Conservation (phyloP, 495 filamentous ascomycete genomes). For the Stereocaulon alpinum region DNA sequence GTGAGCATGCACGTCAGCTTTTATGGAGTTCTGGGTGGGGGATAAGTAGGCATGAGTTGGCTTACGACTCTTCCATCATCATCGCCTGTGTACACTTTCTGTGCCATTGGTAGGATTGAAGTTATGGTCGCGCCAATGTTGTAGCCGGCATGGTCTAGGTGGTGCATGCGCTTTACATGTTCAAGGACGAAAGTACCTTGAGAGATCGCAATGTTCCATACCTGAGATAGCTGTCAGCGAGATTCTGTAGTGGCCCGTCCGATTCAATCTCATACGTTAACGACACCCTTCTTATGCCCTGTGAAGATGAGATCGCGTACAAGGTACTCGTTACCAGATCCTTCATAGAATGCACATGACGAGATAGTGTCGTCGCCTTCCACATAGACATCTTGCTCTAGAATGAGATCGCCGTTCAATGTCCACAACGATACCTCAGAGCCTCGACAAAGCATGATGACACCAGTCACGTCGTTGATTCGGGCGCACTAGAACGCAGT, state of each 20-base stretch:
- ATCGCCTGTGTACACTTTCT: slow-evolving; percentile 85
- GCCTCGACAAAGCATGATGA: slow-evolving; percentile 75
- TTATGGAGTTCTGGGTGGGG: neutral
- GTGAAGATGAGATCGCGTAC: slow-evolving; percentile 82
- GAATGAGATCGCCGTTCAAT: slow-evolving; percentile 71
- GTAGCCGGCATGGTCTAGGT: slow-evolving; percentile 68
- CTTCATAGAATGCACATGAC: slow-evolving; percentile 89
- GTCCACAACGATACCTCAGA: slow-evolving; percentile 68
- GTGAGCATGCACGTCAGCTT: neutral
- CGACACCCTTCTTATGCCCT: slow-evolving; percentile 72
- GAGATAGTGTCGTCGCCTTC: slow-evolving; percentile 61
- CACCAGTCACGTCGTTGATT: slow-evolving; percentile 83
- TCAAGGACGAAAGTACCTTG: slow-evolving; percentile 48
- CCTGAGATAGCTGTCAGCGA: slow-evolving; percentile 22
- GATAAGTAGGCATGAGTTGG: slow-evolving; percentile 12
- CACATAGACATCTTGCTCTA: slow-evolving; percentile 69
- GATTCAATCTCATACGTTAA: slow-evolving; percentile 45
- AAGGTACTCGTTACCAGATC: slow-evolving; percentile 81
- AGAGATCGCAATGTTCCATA: slow-evolving; percentile 46
- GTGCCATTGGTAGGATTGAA: slow-evolving; percentile 72
- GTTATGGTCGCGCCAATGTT: slow-evolving; percentile 79
- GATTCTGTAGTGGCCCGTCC: neutral
- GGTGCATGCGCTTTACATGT: slow-evolving; percentile 68
- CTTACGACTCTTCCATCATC: slow-evolving; percentile 74
- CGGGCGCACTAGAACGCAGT: slow-evolving; percentile 50